Conservation (phyloP, 805 yeast species). For the Lipomyces spencermartinsiae region DNA sequence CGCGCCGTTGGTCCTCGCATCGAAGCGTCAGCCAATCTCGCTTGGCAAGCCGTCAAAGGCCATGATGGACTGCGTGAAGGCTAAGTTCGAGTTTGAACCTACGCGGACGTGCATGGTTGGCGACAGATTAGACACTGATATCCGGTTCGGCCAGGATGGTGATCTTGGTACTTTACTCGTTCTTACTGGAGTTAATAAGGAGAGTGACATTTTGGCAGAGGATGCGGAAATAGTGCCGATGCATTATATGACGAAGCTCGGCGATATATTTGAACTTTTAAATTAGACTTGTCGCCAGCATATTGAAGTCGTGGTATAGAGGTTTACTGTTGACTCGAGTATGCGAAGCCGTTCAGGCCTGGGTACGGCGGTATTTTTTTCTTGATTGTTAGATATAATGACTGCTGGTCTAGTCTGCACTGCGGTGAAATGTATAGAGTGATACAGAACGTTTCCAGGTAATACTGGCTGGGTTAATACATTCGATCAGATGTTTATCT, state of each 20-base stretch:
- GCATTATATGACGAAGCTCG: constrained; percentile 71
- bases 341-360: too few relatives aligned
- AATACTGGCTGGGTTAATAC: too few relatives aligned
- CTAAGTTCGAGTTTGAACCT: constrained; percentile 61
- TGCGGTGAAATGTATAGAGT: not conserved
- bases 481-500: too few relatives aligned
- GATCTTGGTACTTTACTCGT: constrained; percentile 88
- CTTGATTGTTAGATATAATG: not conserved
- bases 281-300: not conserved
- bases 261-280: constrained; percentile 70
- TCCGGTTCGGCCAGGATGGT: constrained; percentile 87
- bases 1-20: constrained; percentile 72
- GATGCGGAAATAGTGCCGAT: constrained; percentile 61
- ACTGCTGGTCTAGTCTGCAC: not conserved
- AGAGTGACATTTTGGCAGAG: constrained; percentile 58
- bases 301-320: not conserved
- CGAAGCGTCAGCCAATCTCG: constrained; percentile 84
- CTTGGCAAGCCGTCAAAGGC: constrained; percentile 92
- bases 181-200: constrained; percentile 88
- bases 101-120: constrained; percentile 86
- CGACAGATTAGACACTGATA: constrained; percentile 93
- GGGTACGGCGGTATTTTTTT: not conserved
- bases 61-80: constrained; percentile 89
- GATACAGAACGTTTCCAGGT: not conserved
- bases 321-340: not conserved